phyloP scores from a whole-genome alignment of 2,329 filamentous ascomycete genomes.

The Septoria linicola region DNA sequence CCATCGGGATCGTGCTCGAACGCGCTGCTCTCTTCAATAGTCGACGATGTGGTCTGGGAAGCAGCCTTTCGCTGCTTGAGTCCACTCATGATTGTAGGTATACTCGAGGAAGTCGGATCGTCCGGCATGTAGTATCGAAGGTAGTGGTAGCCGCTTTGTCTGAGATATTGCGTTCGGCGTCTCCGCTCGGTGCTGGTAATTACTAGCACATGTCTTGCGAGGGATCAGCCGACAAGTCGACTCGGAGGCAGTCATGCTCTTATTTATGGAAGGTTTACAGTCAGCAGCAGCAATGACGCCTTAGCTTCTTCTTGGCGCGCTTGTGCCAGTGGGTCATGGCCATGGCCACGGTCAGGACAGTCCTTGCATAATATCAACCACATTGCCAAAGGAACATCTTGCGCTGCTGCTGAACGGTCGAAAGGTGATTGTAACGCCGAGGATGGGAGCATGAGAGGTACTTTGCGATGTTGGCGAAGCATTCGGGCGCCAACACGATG shows the following conservation, averaged over 20 bases:
- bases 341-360: not conserved
- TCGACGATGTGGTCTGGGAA: slow-evolving; percentile 2
- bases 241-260: not conserved
- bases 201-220: slow-evolving; percentile 7
- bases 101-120: not conserved
- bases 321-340: not conserved
- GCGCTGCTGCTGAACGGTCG: not conserved
- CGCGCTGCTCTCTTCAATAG: not conserved
- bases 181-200: slow-evolving; percentile 6
- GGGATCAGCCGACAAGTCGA: slow-evolving; percentile 11
- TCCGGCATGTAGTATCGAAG: not conserved
- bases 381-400: not conserved
- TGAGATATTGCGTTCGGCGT: slow-evolving; percentile 10
- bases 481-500: slow-evolving; percentile 33
- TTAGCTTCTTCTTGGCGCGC: slow-evolving; percentile 4
- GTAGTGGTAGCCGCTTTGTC: not conserved
- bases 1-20: not conserved
- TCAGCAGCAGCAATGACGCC: slow-evolving; percentile 11
- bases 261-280: not conserved
- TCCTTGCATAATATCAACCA: not conserved
- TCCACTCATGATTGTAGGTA: slow-evolving; percentile 22
- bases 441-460: slow-evolving; percentile 36
- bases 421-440: not conserved
- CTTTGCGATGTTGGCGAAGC: slow-evolving; percentile 30
- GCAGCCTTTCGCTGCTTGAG: slow-evolving; percentile 29